phyloP scores from a whole-genome alignment of 441 rosid species.

The Corymbia calophylla region DNA sequence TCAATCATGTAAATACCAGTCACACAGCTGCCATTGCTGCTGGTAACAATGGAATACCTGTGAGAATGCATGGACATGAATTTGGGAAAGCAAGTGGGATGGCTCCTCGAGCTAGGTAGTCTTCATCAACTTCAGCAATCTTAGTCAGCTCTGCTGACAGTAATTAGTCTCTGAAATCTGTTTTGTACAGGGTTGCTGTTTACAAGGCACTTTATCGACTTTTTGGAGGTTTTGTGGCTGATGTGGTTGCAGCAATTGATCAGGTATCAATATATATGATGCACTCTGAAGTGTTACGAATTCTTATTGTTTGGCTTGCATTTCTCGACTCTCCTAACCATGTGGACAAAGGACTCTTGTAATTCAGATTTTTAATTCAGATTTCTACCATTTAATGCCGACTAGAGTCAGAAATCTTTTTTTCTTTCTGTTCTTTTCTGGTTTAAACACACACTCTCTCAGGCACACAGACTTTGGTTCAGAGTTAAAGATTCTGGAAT shows the following conservation, averaged over 20 bases:
- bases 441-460: neutral
- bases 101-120: constrained; percentile 99
- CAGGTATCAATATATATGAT: constrained; percentile 36
- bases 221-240: constrained; percentile 93
- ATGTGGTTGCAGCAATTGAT: constrained; percentile 99
- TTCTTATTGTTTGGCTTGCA: neutral
- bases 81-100: constrained; percentile 99
- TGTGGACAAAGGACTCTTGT: neutral
- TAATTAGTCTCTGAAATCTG: constrained; percentile 1
- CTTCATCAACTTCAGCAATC: neutral
- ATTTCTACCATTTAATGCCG: neutral
- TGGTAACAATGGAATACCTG: constrained; percentile 96
- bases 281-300: neutral
- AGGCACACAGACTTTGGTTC: neutral
- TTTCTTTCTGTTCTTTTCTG: neutral
- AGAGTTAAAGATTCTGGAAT: neutral
- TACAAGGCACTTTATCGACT: constrained; percentile 95
- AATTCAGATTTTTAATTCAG: neutral
- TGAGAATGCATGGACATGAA: constrained; percentile 86
- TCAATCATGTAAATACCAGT: constrained; percentile 27
- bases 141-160: neutral
- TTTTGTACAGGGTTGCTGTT: constrained; percentile 78
- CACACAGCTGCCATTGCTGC: constrained; percentile 99
- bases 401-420: neutral
- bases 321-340: neutral